These are phyloP conservation scores for Graphilbum ipis-grandicollis DNA, from an alignment of 2,329 filamentous ascomycete genomes.

Conservation along the genomic window DNA sequence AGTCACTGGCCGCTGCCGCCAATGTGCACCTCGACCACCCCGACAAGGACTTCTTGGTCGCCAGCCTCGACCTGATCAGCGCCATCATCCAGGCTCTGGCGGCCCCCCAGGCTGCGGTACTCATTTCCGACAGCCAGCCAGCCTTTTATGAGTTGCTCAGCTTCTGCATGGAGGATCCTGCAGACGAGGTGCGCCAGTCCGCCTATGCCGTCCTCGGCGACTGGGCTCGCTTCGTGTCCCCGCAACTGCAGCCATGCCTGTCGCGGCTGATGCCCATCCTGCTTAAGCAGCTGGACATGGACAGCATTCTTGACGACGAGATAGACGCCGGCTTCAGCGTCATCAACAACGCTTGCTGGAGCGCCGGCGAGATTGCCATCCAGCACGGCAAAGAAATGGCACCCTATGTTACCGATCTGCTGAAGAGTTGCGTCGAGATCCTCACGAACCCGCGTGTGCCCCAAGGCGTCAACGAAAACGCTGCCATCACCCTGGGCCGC, in stretches of 20 bases:
- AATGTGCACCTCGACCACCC: slow-evolving; percentile 58
- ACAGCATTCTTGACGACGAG: slow-evolving; percentile 58
- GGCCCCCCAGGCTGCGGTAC: slow-evolving; percentile 50
- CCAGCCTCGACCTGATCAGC: slow-evolving; percentile 82
- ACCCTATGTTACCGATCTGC: slow-evolving; percentile 60
- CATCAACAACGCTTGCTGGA: slow-evolving; percentile 98
- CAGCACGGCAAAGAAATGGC: slow-evolving; percentile 58
- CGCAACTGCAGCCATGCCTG: slow-evolving; percentile 59
- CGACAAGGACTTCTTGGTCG: slow-evolving; percentile 94
- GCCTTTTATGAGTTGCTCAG: slow-evolving; percentile 80
- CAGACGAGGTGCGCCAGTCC: slow-evolving; percentile 88
- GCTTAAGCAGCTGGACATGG: slow-evolving; percentile 75
- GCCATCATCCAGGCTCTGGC: slow-evolving; percentile 84
- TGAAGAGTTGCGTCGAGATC: slow-evolving; percentile 64
- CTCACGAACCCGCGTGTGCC: slow-evolving; percentile 74
- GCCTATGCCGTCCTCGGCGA: slow-evolving; percentile 90
- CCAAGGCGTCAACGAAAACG: slow-evolving; percentile 78
- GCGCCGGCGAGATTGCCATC: slow-evolving; percentile 78
- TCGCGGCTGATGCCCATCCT: slow-evolving; percentile 60
- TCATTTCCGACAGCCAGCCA: slow-evolving; percentile 60
- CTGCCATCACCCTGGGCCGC: slow-evolving; percentile 78
- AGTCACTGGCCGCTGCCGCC: slow-evolving; percentile 50
- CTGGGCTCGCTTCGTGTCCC: slow-evolving; percentile 83
- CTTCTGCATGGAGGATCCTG: slow-evolving; percentile 81
- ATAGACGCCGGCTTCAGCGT: slow-evolving; percentile 78